Evolutionary conservation across 768 basidiomycete species (phyloP).

Genomic region (Boletus sensibilis): DNA sequence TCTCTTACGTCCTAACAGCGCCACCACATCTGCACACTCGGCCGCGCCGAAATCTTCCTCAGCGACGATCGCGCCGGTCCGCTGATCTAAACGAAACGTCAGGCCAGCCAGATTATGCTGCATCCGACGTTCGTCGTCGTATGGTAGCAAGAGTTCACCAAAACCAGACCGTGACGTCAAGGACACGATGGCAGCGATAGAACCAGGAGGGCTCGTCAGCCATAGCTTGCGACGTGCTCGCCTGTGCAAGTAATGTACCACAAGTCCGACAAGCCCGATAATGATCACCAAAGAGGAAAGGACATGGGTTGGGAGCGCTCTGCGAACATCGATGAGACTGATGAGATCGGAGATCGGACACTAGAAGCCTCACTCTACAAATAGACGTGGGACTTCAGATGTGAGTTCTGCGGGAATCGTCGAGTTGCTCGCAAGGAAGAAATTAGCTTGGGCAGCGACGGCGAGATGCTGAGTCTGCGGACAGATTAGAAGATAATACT

Average conservation of each 20-base stretch:
- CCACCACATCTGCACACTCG: constrained; percentile 10
- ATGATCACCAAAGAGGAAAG: constrained; percentile 50
- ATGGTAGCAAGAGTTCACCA: constrained; percentile 58
- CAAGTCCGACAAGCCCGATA: constrained; percentile 47
- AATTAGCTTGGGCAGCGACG: constrained; percentile 55
- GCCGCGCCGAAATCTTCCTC: constrained; percentile 39
- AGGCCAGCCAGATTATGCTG: constrained; percentile 49
- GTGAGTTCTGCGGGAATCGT: constrained; percentile 41
- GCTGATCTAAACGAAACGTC: constrained; percentile 52
- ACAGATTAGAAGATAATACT: background rate
- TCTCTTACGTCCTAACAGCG: constrained; percentile 14
- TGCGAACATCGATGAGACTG: constrained; percentile 24
- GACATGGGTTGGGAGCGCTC: constrained; percentile 50
- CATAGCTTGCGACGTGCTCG: constrained; percentile 47
- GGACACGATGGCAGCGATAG: constrained; percentile 54
- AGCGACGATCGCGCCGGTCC: constrained; percentile 62
- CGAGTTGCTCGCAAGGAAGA: constrained; percentile 46
- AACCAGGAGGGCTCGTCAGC: constrained; percentile 56
- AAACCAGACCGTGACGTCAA: constrained; percentile 62
- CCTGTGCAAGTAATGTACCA: constrained; percentile 48
- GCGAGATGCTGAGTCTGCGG: constrained; percentile 58
- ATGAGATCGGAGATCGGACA: background rate
- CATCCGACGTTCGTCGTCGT: constrained; percentile 48
- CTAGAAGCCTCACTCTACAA: constrained; percentile 50
- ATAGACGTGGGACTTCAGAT: constrained; percentile 47